These are phyloP conservation scores for Puccinia coronata DNA, from an alignment of 1,284 basidiomycete genomes.

Conservation along the genomic window DNA sequence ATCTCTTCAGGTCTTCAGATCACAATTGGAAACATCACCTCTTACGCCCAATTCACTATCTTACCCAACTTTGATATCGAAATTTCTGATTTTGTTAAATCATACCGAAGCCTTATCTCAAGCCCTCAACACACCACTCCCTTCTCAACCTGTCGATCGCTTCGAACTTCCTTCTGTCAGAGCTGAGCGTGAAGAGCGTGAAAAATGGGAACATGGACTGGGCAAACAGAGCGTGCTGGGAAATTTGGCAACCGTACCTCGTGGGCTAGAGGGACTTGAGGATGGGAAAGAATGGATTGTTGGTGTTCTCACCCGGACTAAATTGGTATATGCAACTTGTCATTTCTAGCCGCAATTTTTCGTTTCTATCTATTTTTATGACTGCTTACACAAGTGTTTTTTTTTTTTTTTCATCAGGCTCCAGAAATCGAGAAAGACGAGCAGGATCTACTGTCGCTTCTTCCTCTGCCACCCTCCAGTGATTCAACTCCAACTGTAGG, in stretches of 20 bases:
- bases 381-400: too few relatives aligned
- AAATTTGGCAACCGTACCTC: slow-evolving; percentile 35
- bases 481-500: slow-evolving; percentile 31
- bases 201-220: slow-evolving; percentile 47
- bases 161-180: slow-evolving; percentile 45
- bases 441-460: slow-evolving; percentile 41
- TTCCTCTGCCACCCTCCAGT: slow-evolving; percentile 25
- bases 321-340: slow-evolving; percentile 38
- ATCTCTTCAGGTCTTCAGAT: slow-evolving; percentile 34
- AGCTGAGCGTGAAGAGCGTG: slow-evolving; percentile 44
- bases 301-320: slow-evolving; percentile 42
- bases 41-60: slow-evolving; percentile 33
- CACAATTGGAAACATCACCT: slow-evolving; percentile 41
- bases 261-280: slow-evolving; percentile 46
- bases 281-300: slow-evolving; percentile 50
- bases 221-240: slow-evolving; percentile 33
- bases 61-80: slow-evolving; percentile 45
- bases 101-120: slow-evolving; percentile 49
- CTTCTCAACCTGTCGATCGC: slow-evolving; percentile 26
- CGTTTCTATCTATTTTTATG: too few relatives aligned
- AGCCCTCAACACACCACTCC: slow-evolving; percentile 32
- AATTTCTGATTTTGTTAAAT: slow-evolving; percentile 46
- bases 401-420: slow-evolving; percentile 45
- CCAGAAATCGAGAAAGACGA: slow-evolving; percentile 49
- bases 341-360: too few relatives aligned